Evolutionary conservation across 306 rosid genomes (phyloP), one percentile per base, ranked within the genome.

Genomic region (Rosa chinensis): DNA sequence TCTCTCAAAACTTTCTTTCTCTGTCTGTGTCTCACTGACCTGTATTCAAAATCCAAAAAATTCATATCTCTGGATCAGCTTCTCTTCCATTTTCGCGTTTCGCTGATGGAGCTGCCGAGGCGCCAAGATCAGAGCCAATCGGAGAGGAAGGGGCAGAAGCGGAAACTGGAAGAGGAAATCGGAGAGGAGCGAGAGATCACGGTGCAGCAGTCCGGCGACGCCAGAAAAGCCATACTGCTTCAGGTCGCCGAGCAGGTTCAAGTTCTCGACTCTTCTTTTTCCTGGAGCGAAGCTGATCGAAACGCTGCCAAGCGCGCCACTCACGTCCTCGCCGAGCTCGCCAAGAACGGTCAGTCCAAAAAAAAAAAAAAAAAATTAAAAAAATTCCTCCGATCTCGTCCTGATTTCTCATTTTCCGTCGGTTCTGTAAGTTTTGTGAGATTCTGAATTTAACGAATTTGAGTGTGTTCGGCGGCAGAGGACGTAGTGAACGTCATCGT

Each of bases 241-340:
- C 95, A 93, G 78, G 94, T 91, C 20, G 42, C 77, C 50, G 82
- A 79, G 20, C 97, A 91, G 88, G 97, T 93, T 56, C 66, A 72
- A 52, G 73, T 95, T 72, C 98, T 95, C 80, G 79, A 89, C 84
- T 86, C 93, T 20, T 55, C 90, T 72, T 93, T 89, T 85, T 90
- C 99, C 47, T 88, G 98, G 96, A 88, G 64, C 32, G 99, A 95
- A 70, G 25, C 92, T 70, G 99, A 95, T 81, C 90, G 99, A 70
- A 91, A 93, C 10, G 88, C 94, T 12, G 96, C 98, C 21, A 95
- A 93, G 86, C 97, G 98, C 50, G 96, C 99, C 79, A 93, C 99
- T 76, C 98, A 95, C 73, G 94, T 91, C 79, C 98, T 95, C 72
- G 94, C 99, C 82, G 99, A 95, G 86, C 97, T 95, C 70, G 98